Percentiles rank a stretch among this genome's conserved stretches.
Conservation (phyloP, 148 eudicot genomes). For the Hydrangea macrophylla region DNA sequence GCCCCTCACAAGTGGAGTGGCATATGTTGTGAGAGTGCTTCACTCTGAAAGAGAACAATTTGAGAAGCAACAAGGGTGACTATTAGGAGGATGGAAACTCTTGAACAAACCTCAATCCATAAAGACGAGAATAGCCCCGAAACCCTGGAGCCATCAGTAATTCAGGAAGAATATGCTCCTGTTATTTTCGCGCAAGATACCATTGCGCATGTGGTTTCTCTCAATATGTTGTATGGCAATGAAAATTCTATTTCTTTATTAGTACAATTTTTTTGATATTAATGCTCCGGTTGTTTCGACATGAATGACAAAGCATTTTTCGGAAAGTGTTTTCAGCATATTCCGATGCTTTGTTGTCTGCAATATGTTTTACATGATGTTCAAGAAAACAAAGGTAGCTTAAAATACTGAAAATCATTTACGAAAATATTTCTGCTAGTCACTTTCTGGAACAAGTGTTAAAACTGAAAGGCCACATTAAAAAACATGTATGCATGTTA, state of each 20-base stretch:
- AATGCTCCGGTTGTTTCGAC: too few relatives aligned
- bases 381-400: too few relatives aligned
- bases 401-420: too few relatives aligned
- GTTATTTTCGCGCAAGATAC: slow-evolving; percentile 97
- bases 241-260: slow-evolving; percentile 25
- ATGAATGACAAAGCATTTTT: too few relatives aligned
- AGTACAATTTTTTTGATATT: too few relatives aligned
- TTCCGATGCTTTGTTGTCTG: too few relatives aligned
- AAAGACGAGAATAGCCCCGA: slow-evolving; percentile 62
- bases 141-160: slow-evolving; percentile 63
- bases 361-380: too few relatives aligned
- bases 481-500: too few relatives aligned
- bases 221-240: slow-evolving; percentile 88
- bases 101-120: slow-evolving; percentile 66
- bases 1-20: slow-evolving; percentile 95
- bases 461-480: too few relatives aligned
- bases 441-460: too few relatives aligned
- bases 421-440: too few relatives aligned
- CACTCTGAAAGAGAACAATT: slow-evolving; percentile 83
- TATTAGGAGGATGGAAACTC: slow-evolving; percentile 73
- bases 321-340: too few relatives aligned
- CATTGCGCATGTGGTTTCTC: slow-evolving; percentile 71
- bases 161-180: slow-evolving; percentile 93
- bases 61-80: slow-evolving; percentile 85
- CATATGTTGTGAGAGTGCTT: slow-evolving; percentile 95